A percentile compares a stretch with the other conserved stretches of the same genome.
phyloP scores from a whole-genome alignment of 148 eudicot genomes.

The Camellia japonica region DNA sequence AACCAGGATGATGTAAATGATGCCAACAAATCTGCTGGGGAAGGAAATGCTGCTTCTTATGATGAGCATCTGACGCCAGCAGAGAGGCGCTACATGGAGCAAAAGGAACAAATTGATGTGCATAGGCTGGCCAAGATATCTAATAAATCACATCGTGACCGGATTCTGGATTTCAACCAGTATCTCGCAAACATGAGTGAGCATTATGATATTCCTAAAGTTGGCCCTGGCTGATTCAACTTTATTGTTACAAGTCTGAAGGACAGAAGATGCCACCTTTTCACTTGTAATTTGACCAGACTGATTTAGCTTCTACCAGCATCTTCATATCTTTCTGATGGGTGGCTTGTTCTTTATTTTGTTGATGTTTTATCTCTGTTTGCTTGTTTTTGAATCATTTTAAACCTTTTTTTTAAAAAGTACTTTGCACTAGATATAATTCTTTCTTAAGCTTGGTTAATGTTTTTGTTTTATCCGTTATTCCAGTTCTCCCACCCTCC shows the following conservation, averaged over 20 bases:
- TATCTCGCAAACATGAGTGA: conserved; percentile 90
- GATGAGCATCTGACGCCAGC: conserved; percentile 77
- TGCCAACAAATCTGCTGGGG: conserved; percentile 27
- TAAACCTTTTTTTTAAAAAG: too few species aligned
- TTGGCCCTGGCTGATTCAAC: conserved; percentile 78
- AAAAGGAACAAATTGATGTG: conserved; percentile 66
- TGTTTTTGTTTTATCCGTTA: too few species aligned
- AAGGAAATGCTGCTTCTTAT: conserved; percentile 38
- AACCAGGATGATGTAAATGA: conserved; percentile 38
- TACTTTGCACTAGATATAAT: too few species aligned
- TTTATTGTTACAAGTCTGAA: neutral
- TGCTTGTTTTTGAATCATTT: too few species aligned
- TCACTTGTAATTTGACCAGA: neutral
- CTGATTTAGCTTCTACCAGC: neutral
- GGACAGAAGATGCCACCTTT: neutral
- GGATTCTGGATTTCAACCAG: conserved; percentile 87
- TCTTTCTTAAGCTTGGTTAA: too few species aligned
- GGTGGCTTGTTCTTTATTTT: neutral
- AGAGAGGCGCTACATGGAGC: conserved; percentile 93
- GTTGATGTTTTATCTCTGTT: too few species aligned
- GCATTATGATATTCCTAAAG: conserved; percentile 98
- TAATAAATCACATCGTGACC: conserved; percentile 86
- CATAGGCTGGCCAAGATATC: conserved; percentile 71
- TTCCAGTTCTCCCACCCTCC: too few species aligned
- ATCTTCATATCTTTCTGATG: neutral